phyloP scores from a whole-genome alignment of 192 early-diverging fungal species.

The Coemansia sp. region DNA sequence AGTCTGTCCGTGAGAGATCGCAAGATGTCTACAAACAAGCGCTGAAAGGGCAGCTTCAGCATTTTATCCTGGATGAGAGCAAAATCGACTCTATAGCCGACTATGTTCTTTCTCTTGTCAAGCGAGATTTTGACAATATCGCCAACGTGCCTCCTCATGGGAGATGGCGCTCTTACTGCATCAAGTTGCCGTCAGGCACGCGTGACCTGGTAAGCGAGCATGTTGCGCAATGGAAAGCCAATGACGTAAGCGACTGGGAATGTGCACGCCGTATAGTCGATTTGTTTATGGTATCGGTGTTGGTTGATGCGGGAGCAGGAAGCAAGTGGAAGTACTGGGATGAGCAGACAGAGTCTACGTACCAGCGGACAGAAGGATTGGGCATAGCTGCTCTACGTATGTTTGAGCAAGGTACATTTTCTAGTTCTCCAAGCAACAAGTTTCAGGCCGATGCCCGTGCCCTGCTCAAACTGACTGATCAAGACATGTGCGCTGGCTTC shows the following conservation, averaged over 20 bases:
- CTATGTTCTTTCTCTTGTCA: conserved; percentile 63
- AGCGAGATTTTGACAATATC: conserved; percentile 67
- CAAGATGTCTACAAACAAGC: conserved; percentile 60
- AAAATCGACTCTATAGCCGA: conserved; percentile 68
- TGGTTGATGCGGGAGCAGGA: conserved; percentile 92
- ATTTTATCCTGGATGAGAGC: conserved; percentile 70
- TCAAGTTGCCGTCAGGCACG: conserved; percentile 32
- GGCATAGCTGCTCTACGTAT: conserved; percentile 80
- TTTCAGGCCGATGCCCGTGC: conserved; percentile 67
- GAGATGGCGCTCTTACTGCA: conserved; percentile 77
- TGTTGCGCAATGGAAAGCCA: conserved; percentile 22
- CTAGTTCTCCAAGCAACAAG: conserved; percentile 54
- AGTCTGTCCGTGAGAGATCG: conserved; percentile 73
- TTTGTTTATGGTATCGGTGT: conserved; percentile 83
- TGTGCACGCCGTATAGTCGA: conserved; percentile 73
- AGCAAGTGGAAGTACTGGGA: conserved; percentile 74
- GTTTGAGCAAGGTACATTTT: conserved; percentile 80
- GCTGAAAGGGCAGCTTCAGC: conserved; percentile 55
- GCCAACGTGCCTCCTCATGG: conserved; percentile 80
- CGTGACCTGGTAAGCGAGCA: conserved; percentile 54
- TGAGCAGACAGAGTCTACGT: conserved; percentile 24
- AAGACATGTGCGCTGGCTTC: conserved; percentile 57
- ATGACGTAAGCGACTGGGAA: conserved; percentile 39
- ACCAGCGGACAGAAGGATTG: conserved; percentile 78
- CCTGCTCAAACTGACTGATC: conserved; percentile 27